Conservation (phyloP, 1,139 yeast species). For the Geotrichum cucujoidarum region DNA sequence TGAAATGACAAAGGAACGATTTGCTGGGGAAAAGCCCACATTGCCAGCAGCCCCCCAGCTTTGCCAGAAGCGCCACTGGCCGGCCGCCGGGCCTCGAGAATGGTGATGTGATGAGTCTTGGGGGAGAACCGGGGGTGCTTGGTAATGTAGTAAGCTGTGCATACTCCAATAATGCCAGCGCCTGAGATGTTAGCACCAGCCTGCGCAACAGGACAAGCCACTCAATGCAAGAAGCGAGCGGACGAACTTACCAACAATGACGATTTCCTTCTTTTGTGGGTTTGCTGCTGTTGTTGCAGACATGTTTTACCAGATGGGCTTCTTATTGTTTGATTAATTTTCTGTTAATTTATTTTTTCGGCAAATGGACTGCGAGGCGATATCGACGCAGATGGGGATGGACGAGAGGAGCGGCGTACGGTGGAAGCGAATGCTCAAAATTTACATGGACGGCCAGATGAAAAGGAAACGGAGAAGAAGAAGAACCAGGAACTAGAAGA, state of each 20-base stretch:
- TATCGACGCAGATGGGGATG: neutral
- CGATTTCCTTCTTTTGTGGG: conserved; percentile 33
- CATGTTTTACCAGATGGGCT: neutral
- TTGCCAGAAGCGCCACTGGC: conserved; percentile 98
- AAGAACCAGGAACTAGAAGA: conserved; percentile 3
- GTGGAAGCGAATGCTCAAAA: neutral
- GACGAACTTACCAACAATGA: conserved; percentile 35
- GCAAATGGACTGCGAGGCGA: neutral
- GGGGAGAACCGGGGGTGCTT: conserved; percentile 77
- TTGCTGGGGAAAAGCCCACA: conserved; percentile 96
- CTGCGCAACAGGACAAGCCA: neutral
- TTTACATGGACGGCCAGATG: neutral
- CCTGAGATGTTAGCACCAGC: conserved; percentile 40
- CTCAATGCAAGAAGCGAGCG: neutral
- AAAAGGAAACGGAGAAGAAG: neutral
- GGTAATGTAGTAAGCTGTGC: conserved; percentile 85
- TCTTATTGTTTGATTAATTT: neutral
- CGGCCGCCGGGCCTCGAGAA: conserved; percentile 85
- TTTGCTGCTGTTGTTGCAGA: neutral
- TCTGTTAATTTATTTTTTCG: too few relatives aligned
- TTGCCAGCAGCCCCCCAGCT: conserved; percentile 91
- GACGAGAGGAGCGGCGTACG: neutral
- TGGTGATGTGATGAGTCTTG: conserved; percentile 68
- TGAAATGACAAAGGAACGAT: conserved; percentile 84
- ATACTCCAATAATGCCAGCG: conserved; percentile 94